Base-by-base conservation (phyloP, 257 asterid species). In the Solanum sitiens region DNA sequence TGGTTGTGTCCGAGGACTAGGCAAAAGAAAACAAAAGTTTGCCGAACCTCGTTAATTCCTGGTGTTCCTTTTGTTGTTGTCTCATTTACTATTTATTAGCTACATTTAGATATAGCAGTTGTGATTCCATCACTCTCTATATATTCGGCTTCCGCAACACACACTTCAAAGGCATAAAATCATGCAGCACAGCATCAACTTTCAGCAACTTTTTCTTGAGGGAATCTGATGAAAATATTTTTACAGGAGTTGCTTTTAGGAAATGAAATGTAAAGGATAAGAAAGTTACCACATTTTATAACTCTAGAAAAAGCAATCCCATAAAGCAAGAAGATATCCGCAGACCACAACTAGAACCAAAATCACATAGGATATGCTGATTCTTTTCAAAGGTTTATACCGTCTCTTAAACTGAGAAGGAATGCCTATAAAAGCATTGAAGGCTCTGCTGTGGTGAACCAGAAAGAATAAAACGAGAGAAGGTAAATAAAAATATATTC, bases 361-460 rank as follows among this genome's bases (percentile, higher is more conserved):
- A 15, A 8, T 59, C 27, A 2, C 14, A 56, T 18, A 27, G 93
- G 30, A 92, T 89, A 92, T 89, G 92, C 91, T 86, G 68, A 88
- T 85, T 86, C 89, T 88, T 59, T 88, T 59, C 37, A 16, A 35
- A 27, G 90, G 92, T 87, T 92, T 92, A 89, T 92, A 88, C 93
- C 86, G 5, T 75, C 83, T 86, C 47, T 82, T 53, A 14, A 63
- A 2, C 70, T 9, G 4, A 21, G 56, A 47, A 33, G 37, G n/a
- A 63, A 83, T 20, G 11, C 37, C 32, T 87, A 88, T 87, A 86
- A 82, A 75, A 86, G 40, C 84, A 30, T 16, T 2, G 27, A 37
- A 18, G 35, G 4, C 16, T 61, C 56, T 42, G 56, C 0, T 30
- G 33, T 74, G 27, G 42, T 40, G 12, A 16, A 65, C 10, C 4